Percentiles rank a stretch among this genome's conserved stretches.
phyloP scores from a whole-genome alignment of 1,284 basidiomycete genomes.

The Ceratobasidium sp. region DNA sequence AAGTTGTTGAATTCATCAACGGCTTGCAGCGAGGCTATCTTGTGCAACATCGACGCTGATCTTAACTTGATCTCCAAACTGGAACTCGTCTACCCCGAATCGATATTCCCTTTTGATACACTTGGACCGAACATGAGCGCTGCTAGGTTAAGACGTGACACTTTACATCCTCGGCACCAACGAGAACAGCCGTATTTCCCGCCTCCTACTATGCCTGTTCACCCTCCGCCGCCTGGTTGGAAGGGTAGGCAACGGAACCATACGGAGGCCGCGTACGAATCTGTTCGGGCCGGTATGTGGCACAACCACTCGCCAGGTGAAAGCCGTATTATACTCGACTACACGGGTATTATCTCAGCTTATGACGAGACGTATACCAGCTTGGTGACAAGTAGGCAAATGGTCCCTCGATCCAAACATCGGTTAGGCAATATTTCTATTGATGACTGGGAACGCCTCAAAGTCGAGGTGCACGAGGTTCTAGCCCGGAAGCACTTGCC shows the following conservation, averaged over 20 bases:
- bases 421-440: slow-evolving; percentile 51
- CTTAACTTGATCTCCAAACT: slow-evolving; percentile 56
- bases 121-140: neutral
- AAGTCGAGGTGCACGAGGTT: slow-evolving; percentile 50
- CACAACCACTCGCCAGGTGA: slow-evolving; percentile 59
- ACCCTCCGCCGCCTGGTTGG: slow-evolving; percentile 45
- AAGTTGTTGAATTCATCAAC: neutral
- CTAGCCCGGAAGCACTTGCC: slow-evolving; percentile 48
- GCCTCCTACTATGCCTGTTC: slow-evolving; percentile 18
- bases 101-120: neutral
- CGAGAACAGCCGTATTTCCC: slow-evolving; percentile 16
- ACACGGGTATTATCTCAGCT: slow-evolving; percentile 58
- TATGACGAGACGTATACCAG: slow-evolving; percentile 59
- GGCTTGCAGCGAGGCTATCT: slow-evolving; percentile 62
- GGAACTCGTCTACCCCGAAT: slow-evolving; percentile 34
- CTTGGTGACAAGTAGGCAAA: slow-evolving; percentile 53
- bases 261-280: slow-evolving; percentile 49
- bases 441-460: slow-evolving; percentile 48
- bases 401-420: slow-evolving; percentile 55
- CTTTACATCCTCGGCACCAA: neutral
- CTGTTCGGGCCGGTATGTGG: slow-evolving; percentile 58
- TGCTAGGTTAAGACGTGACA: neutral
- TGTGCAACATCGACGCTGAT: slow-evolving; percentile 61
- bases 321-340: slow-evolving; percentile 59
- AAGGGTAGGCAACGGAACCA: slow-evolving; percentile 34